Conservation (phyloP, 768 basidiomycete species). For the Kwoniella sp. region DNA sequence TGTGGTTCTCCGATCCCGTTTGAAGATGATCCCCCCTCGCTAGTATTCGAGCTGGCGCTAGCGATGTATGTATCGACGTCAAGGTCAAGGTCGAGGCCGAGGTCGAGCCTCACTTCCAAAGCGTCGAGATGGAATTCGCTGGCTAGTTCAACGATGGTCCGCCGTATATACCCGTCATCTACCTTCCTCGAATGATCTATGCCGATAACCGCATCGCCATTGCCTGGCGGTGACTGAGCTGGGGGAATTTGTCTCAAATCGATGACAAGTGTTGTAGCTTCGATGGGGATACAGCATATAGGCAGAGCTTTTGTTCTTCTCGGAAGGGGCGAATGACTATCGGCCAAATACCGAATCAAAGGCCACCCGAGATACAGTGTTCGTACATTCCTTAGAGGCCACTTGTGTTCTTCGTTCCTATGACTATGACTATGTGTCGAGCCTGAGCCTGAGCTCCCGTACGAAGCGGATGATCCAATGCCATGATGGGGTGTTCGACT, state of each 20-base stretch:
- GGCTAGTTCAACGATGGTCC: not conserved
- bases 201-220: not conserved
- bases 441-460: not conserved
- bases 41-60: too few species aligned
- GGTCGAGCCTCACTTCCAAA: not conserved
- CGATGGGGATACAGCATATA: slow-evolving; percentile 20
- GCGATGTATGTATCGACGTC: not conserved
- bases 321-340: not conserved
- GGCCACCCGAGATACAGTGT: not conserved
- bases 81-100: not conserved
- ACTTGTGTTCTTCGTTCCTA: not conserved
- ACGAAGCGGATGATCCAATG: too few species aligned
- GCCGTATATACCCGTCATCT: not conserved
- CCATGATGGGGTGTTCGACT: too few species aligned
- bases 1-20: too few species aligned
- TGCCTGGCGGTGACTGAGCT: too few species aligned
- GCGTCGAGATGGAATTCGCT: slow-evolving; percentile 2
- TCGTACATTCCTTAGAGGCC: slow-evolving; percentile 12
- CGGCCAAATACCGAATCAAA: slow-evolving; percentile 3
- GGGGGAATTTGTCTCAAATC: too few species aligned
- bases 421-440: not conserved
- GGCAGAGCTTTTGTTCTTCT: not conserved
- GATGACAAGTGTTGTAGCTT: not conserved
- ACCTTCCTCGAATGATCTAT: too few species aligned
- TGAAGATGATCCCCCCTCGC: too few species aligned